Conservation (phyloP, 2,329 filamentous ascomycete genomes). For the Cladosporium sphaerospermum region DNA sequence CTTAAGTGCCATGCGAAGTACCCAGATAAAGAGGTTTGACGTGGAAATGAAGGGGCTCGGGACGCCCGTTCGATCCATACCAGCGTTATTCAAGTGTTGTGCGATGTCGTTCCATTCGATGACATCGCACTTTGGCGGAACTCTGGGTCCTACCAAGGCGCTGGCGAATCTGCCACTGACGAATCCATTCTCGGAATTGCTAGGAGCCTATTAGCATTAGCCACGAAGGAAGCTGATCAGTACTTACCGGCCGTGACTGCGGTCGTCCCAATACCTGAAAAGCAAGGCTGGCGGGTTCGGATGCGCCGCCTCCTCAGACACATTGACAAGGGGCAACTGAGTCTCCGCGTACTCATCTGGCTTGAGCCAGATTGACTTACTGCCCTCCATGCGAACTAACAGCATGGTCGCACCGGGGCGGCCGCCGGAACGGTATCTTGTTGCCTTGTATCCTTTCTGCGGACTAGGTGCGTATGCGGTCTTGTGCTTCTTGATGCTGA, state of each 20-base stretch:
- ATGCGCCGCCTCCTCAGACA: not conserved
- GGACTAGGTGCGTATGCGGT: not conserved
- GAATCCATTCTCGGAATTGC: not conserved
- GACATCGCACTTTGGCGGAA: not conserved
- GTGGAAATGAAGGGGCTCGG: not conserved
- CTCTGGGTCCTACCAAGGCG: not conserved
- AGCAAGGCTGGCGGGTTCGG: not conserved
- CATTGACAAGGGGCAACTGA: not conserved
- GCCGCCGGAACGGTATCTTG: not conserved
- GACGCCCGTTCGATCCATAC: not conserved
- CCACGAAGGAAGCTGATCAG: not conserved
- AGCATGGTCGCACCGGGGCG: not conserved
- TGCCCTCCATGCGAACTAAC: not conserved
- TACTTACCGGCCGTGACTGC: not conserved
- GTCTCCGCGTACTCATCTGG: not conserved
- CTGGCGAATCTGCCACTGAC: not conserved
- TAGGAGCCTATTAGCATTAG: not conserved
- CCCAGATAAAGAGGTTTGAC: not conserved
- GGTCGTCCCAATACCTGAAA: not conserved
- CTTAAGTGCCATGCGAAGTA: not conserved
- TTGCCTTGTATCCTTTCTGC: not conserved
- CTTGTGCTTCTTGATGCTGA: not conserved
- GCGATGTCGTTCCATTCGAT: constrained; percentile 5
- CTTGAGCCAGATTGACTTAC: not conserved
- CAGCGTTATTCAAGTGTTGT: not conserved